Evolutionary conservation across 805 yeast genomes (phyloP).

Genomic region (Isabelozyma rhagii): DNA sequence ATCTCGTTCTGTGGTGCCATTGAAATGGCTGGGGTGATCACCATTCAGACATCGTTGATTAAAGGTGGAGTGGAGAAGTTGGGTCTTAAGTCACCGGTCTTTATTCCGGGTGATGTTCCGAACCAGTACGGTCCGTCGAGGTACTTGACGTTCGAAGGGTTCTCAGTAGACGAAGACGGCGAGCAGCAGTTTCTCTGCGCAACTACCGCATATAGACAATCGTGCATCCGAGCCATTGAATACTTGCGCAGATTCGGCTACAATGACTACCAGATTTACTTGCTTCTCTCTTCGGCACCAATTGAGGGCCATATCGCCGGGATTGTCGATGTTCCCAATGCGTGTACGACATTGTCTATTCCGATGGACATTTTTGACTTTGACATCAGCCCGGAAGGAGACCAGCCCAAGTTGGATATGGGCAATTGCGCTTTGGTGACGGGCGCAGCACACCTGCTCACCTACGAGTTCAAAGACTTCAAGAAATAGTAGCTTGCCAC

Average conservation of each 20-base stretch:
- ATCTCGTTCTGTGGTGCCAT: slow-evolving; percentile 54
- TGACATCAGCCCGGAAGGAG: slow-evolving; percentile 41
- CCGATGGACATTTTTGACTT: slow-evolving; percentile 53
- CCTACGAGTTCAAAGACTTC: slow-evolving; percentile 8
- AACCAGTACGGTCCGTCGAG: slow-evolving; percentile 48
- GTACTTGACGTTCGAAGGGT: slow-evolving; percentile 51
- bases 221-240: slow-evolving; percentile 48
- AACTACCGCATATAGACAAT: slow-evolving; percentile 50
- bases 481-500: background rate
- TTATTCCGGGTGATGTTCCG: slow-evolving; percentile 47
- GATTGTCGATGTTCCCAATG: slow-evolving; percentile 51
- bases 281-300: slow-evolving; percentile 46
- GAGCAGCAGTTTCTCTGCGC: slow-evolving; percentile 44
- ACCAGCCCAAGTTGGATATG: slow-evolving; percentile 18
- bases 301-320: slow-evolving; percentile 52
- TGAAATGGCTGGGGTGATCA: slow-evolving; percentile 49
- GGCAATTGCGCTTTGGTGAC: slow-evolving; percentile 39
- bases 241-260: slow-evolving; percentile 49
- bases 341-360: slow-evolving; percentile 49
- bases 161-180: slow-evolving; percentile 49
- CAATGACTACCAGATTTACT: slow-evolving; percentile 48
- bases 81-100: slow-evolving; percentile 45
- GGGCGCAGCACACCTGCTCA: slow-evolving; percentile 10
- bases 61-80: slow-evolving; percentile 41
- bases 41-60: slow-evolving; percentile 38